Conservation (phyloP, 495 filamentous ascomycete species). For the Hypoxylon trugodes region DNA sequence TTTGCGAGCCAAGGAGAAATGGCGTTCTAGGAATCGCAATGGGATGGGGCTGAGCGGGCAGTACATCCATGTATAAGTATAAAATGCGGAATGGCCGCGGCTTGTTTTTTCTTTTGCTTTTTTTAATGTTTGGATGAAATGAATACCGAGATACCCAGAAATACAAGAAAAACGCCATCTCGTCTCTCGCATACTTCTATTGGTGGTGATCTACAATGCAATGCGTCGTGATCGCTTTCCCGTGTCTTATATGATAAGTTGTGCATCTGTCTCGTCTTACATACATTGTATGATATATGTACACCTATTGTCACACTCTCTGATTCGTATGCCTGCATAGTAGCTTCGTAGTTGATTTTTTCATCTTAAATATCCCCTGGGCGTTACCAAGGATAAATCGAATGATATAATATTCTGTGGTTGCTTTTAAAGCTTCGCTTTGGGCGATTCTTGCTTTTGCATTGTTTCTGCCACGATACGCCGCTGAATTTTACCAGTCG, state of each 20-base stretch:
- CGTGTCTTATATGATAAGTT: constrained; percentile 4
- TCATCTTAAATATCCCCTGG: too few relatives aligned
- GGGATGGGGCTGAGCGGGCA: constrained; percentile 5
- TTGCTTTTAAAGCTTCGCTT: constrained; percentile 50
- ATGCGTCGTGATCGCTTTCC: constrained; percentile 11
- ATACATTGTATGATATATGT: constrained; percentile 2
- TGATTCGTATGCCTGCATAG: not conserved
- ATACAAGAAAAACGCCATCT: constrained; percentile 23
- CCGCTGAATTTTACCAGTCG: constrained; percentile 88
- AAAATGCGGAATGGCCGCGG: constrained; percentile 4
- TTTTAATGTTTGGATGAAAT: constrained; percentile 5
- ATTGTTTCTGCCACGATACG: constrained; percentile 82
- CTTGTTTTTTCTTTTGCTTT: constrained; percentile 4
- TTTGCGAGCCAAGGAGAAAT: constrained; percentile 12
- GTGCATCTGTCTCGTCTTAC: not conserved
- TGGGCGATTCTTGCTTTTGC: constrained; percentile 61
- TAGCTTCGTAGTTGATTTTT: not conserved
- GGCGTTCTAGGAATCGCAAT: constrained; percentile 14
- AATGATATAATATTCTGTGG: not conserved
- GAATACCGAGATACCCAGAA: constrained; percentile 36
- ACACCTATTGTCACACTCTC: not conserved
- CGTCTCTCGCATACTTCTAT: constrained; percentile 13
- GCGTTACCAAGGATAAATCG: too few relatives aligned
- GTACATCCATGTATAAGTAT: constrained; percentile 10
- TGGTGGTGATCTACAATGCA: constrained; percentile 16